Evolutionary conservation across 2,329 filamentous ascomycete genomes (phyloP), one percentile per base, ranked within the genome.

Genomic region (Corinectria fuckeliana): DNA sequence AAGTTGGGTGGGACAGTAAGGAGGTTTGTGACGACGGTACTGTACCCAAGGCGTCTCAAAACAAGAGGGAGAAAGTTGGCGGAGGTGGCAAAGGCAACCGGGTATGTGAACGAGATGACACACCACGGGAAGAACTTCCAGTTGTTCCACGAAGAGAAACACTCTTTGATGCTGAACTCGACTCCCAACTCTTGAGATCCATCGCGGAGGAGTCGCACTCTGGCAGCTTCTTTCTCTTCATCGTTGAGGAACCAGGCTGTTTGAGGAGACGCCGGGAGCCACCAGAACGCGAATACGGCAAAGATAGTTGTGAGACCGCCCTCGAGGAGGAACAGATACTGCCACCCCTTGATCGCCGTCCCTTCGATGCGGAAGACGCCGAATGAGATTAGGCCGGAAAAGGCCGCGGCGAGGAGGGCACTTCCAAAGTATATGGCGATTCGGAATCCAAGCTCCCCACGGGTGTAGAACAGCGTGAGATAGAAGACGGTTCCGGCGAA

Each of bases 301-400:
- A 68, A 59, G 14, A 67, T 52, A 3, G 65, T 56, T 5, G 68
- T 70, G 16, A 69, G 78, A 3, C 79, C 76, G 10, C 87, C 87
- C 71, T 90, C 87, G 20, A 89, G 83, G 28, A 89, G 87, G 72
- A 89, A 89, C 0, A 89, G 77, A 85, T 84, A 88, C 7, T 84
- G 76, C 86, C 86, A 90, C 3, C 86, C 86, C 8, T 78, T 81
- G 28, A 60, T 61, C 4, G 78, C 73, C 2, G 87, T 73, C 1
- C 86, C 87, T 13, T 74, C 73, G 4, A 76, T 75, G 3, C 81
- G 78, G 0, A 85, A 85, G 51, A 91, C 88, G 1, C 88, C 84
- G 2, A 82, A 84, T 0, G 83, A 81, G 26, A 87, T 82, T 5
- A 86, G 71, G 2, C 86, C 88, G 2, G 86, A 87, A 66, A 91